These are phyloP conservation scores for Phaffomyces thermotolerans DNA, from an alignment of 805 yeast species.

Conservation along the genomic window DNA sequence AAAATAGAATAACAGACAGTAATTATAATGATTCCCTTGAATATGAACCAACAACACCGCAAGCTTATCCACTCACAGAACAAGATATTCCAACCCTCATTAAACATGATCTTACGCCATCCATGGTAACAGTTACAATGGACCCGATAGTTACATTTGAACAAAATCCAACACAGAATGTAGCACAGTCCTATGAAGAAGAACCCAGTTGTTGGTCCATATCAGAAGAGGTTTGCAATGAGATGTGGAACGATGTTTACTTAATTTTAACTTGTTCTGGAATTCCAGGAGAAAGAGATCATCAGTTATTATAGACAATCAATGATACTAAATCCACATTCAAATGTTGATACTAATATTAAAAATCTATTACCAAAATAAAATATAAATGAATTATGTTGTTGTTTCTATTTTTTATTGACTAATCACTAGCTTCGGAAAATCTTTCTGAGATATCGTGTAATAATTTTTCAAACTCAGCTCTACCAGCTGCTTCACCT, in stretches of 20 bases:
- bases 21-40: background rate
- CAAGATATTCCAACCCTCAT: conserved; percentile 3
- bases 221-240: background rate
- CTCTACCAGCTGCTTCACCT: conserved; percentile 73
- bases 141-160: background rate
- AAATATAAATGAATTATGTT: background rate
- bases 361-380: background rate
- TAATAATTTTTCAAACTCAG: conserved; percentile 71
- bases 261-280: conserved; percentile 1
- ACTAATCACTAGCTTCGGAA: conserved; percentile 90
- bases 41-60: conserved; percentile 1
- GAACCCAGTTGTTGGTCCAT: conserved; percentile 7
- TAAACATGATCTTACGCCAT: background rate
- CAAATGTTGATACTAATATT: background rate
- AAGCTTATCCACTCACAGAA: conserved; percentile 9
- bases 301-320: background rate
- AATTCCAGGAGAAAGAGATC: background rate
- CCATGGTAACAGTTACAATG: background rate
- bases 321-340: background rate
- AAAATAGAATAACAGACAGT: background rate
- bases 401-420: background rate
- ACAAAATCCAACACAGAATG: too few species aligned
- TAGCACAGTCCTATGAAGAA: background rate
- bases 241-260: conserved; percentile 8
- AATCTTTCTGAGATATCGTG: conserved; percentile 79